Evolutionary conservation across 352 stramenopile genomes (phyloP).

Genomic region (Phytophthora syringae): DNA sequence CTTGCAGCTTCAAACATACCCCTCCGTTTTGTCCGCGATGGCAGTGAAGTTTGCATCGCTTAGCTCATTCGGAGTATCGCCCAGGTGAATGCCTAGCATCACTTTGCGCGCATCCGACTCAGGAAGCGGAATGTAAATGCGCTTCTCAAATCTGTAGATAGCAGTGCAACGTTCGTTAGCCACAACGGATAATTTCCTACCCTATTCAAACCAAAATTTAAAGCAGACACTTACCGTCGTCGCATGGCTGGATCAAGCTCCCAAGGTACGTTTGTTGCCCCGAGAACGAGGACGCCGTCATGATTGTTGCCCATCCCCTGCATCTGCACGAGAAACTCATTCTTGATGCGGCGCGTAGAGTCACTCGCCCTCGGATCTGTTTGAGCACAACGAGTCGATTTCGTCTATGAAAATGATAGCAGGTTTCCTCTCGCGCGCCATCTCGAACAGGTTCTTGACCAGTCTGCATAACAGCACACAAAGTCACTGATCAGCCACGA

Average conservation of each 20-base stretch:
- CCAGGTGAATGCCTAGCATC: conserved; percentile 98
- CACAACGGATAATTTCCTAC: not conserved
- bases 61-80: conserved; percentile 95
- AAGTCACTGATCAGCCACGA: not conserved
- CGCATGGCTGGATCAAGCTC: conserved; percentile 97
- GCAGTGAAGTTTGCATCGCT: conserved; percentile 94
- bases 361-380: conserved; percentile 95
- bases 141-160: conserved; percentile 96
- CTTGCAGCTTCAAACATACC: conserved; percentile 53
- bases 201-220: not conserved
- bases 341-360: conserved; percentile 96
- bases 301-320: conserved; percentile 94
- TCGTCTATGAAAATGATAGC: conserved; percentile 99
- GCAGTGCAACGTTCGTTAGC: conserved; percentile 6
- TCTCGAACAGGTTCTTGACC: conserved; percentile 98
- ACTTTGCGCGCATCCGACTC: conserved; percentile 90
- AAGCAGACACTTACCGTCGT: conserved; percentile 71
- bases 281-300: conserved; percentile 94
- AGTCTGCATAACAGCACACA: conserved; percentile 55
- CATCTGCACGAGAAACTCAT: conserved; percentile 98
- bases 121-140: conserved; percentile 98
- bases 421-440: conserved; percentile 94
- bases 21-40: conserved; percentile 94
- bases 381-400: conserved; percentile 96
- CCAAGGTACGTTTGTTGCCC: conserved; percentile 99